Evolutionary conservation across 2,329 filamentous ascomycete genomes (phyloP).

Genomic region (Neofusicoccum kwambonambiense): DNA sequence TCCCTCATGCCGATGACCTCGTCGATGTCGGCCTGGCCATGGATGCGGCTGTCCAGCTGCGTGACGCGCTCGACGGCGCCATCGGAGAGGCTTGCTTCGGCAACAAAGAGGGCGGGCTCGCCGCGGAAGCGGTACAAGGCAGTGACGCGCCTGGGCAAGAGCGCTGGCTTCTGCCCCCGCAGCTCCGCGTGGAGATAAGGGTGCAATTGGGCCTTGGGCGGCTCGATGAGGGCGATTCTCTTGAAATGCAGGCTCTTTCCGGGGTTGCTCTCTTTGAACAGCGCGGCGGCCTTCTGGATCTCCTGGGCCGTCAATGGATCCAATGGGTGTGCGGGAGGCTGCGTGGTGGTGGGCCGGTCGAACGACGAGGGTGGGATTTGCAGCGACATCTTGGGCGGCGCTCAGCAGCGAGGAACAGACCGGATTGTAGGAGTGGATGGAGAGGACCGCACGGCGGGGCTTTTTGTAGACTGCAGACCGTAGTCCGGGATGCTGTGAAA

Average conservation of each 20-base stretch:
- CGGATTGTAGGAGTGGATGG: not conserved
- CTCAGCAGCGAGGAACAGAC: not conserved
- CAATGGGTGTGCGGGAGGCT: not conserved
- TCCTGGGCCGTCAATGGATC: not conserved
- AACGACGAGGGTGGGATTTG: not conserved
- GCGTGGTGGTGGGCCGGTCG: not conserved
- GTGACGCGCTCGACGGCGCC: slow-evolving; percentile 28
- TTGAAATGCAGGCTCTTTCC: not conserved
- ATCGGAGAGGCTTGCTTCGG: slow-evolving; percentile 30
- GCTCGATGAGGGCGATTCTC: slow-evolving; percentile 50
- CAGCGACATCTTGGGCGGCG: not conserved
- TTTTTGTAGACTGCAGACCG: too few species aligned
- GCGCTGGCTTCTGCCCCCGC: slow-evolving; percentile 22
- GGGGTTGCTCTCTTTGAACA: not conserved
- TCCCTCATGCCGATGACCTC: slow-evolving; percentile 41
- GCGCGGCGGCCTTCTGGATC: not conserved
- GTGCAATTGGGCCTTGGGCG: slow-evolving; percentile 49
- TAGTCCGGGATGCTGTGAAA: not conserved
- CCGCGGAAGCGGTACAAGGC: slow-evolving; percentile 38
- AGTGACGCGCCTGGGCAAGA: slow-evolving; percentile 38
- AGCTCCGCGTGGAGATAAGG: slow-evolving; percentile 48
- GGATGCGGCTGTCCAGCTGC: slow-evolving; percentile 45
- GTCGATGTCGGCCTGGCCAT: slow-evolving; percentile 52
- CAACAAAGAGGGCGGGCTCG: slow-evolving; percentile 36
- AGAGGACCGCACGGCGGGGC: too few species aligned